These are phyloP conservation scores for Seiridium unicorne DNA, from an alignment of 2,329 filamentous ascomycete genomes.

Conservation along the genomic window DNA sequence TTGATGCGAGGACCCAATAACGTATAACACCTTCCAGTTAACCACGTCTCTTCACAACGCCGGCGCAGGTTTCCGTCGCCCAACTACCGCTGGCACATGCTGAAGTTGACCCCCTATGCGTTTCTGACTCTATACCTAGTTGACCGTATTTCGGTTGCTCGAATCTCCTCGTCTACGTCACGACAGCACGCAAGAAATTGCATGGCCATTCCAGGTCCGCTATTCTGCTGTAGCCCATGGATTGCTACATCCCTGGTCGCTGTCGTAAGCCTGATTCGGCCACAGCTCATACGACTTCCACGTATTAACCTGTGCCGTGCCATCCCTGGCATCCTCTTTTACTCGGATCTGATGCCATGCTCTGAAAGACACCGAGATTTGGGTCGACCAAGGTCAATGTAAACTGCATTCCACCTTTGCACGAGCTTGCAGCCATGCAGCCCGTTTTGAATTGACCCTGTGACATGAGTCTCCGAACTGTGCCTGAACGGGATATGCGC, in stretches of 20 bases:
- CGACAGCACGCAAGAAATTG: not conserved
- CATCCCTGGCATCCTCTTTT: not conserved
- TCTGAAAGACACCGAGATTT: not conserved
- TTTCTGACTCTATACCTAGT: not conserved
- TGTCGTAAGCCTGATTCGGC: conserved; percentile 2
- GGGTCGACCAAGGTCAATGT: not conserved
- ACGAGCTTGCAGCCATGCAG: not conserved
- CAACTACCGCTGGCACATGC: not conserved
- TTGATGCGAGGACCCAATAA: not conserved
- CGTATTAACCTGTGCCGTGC: not conserved
- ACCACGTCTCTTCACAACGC: not conserved
- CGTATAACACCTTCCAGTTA: not conserved
- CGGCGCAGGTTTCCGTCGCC: not conserved
- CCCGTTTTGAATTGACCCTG: not conserved
- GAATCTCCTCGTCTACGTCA: not conserved
- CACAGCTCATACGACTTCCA: conserved; percentile 8
- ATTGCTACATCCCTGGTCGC: conserved; percentile 5
- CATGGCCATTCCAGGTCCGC: conserved; percentile 8
- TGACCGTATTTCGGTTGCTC: not conserved
- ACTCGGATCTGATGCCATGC: not conserved
- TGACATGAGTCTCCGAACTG: too few species aligned
- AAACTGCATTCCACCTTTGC: not conserved
- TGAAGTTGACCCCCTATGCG: not conserved
- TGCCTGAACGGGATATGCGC: too few species aligned
- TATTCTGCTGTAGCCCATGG: not conserved